Conservation (phyloP, 257 asterid species). For the Capsicum rhomboideum region DNA sequence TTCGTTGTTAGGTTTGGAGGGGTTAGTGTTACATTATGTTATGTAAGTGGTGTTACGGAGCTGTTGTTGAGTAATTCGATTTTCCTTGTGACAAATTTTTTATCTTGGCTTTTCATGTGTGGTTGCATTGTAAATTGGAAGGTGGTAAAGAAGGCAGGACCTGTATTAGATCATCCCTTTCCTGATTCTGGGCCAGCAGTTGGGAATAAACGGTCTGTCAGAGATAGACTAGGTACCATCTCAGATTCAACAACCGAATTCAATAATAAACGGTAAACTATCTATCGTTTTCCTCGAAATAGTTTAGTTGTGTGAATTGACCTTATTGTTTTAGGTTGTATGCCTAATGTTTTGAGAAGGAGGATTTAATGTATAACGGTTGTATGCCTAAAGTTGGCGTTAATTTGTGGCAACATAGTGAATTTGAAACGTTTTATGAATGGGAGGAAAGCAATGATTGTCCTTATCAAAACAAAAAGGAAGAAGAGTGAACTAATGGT, state of each 20-base stretch:
- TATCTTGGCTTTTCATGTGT: not conserved
- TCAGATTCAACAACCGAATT: constrained; percentile 38
- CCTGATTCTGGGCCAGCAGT: constrained; percentile 24
- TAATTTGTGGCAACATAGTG: not conserved
- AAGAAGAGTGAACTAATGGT: not conserved
- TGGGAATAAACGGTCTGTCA: constrained; percentile 71
- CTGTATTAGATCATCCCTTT: constrained; percentile 20
- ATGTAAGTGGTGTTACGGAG: not conserved
- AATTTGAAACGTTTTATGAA: not conserved
- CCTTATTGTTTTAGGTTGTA: not conserved
- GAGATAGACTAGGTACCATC: constrained; percentile 72
- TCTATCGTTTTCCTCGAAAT: not conserved
- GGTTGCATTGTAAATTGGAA: constrained; percentile 5
- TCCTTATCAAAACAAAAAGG: not conserved
- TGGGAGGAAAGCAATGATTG: not conserved
- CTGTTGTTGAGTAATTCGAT: not conserved
- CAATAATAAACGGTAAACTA: constrained; percentile 52
- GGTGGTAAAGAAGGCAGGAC: constrained; percentile 73
- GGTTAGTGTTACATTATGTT: not conserved
- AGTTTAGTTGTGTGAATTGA: not conserved
- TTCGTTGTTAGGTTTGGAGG: not conserved
- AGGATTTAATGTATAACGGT: not conserved
- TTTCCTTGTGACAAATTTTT: not conserved
- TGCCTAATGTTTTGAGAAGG: not conserved
- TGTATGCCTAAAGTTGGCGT: not conserved